phyloP scores from a whole-genome alignment of 768 basidiomycete genomes.

The Hemileccinum impolitum region DNA sequence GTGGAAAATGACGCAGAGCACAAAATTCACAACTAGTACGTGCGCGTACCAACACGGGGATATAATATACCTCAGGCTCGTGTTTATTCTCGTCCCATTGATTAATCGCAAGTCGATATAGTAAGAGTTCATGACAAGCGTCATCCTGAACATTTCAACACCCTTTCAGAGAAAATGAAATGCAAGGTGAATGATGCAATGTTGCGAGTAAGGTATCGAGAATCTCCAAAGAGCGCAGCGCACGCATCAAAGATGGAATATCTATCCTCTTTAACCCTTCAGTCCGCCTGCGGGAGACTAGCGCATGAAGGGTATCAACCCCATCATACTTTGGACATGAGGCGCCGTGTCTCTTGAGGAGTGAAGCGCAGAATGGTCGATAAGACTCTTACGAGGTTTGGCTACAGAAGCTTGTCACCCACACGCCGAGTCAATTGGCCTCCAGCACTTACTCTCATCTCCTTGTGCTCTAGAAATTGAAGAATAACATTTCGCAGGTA shows the following conservation, averaged over 20 bases:
- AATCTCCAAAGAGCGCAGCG: not conserved
- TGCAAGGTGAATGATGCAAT: not conserved
- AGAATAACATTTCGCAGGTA: slow-evolving; percentile 95
- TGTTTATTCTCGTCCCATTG: not conserved
- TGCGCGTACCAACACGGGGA: too few species aligned
- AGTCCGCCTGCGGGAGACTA: not conserved
- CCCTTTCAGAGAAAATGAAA: not conserved
- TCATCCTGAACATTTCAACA: not conserved
- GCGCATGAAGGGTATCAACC: not conserved
- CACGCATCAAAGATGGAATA: not conserved
- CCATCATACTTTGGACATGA: slow-evolving; percentile 78
- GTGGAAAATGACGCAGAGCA: too few species aligned
- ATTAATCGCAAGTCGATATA: not conserved
- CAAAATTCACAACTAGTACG: too few species aligned
- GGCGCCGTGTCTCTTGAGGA: slow-evolving; percentile 86
- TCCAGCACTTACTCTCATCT: slow-evolving; percentile 79
- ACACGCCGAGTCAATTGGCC: not conserved
- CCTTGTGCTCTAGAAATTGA: slow-evolving; percentile 97
- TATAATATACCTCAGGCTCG: too few species aligned
- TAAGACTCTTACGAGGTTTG: slow-evolving; percentile 85
- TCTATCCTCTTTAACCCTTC: not conserved
- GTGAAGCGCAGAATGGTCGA: slow-evolving; percentile 94
- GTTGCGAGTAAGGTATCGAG: slow-evolving; percentile 3
- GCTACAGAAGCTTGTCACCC: slow-evolving; percentile 40
- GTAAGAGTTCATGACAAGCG: not conserved